Conservation (phyloP, 768 basidiomycete genomes). For the Phaffia tasmanica region DNA sequence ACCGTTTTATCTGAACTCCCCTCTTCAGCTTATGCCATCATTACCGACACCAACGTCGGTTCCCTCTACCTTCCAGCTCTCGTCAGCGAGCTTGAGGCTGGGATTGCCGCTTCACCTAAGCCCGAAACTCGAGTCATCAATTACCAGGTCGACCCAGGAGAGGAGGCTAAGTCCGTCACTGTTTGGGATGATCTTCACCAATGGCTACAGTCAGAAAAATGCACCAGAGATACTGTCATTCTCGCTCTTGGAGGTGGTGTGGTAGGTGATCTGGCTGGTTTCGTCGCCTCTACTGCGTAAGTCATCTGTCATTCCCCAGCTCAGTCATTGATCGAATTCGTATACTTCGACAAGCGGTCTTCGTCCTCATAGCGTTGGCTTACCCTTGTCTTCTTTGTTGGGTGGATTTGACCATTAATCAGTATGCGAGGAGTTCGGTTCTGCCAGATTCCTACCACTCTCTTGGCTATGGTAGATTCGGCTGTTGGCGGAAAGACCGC, state of each 20-base stretch:
- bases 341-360: neutral
- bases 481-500: slow-evolving; percentile 97
- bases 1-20: slow-evolving; percentile 61
- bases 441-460: slow-evolving; percentile 89
- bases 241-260: slow-evolving; percentile 93
- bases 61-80: slow-evolving; percentile 62
- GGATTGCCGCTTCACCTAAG: slow-evolving; percentile 27
- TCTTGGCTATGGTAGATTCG: slow-evolving; percentile 98
- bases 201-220: slow-evolving; percentile 72
- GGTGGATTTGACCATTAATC: slow-evolving; percentile 4
- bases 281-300: slow-evolving; percentile 92
- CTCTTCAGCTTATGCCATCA: slow-evolving; percentile 76
- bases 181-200: slow-evolving; percentile 92
- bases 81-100: slow-evolving; percentile 50
- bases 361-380: neutral
- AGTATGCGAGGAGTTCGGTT: slow-evolving; percentile 97
- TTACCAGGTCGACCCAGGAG: slow-evolving; percentile 75
- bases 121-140: slow-evolving; percentile 56
- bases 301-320: slow-evolving; percentile 34
- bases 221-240: slow-evolving; percentile 85
- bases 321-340: neutral
- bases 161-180: slow-evolving; percentile 79
- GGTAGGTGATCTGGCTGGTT: slow-evolving; percentile 91
- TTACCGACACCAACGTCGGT: slow-evolving; percentile 87
- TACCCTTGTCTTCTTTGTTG: neutral